phyloP scores from a whole-genome alignment of 148 eudicot species.

The Pouteria glomerata region DNA sequence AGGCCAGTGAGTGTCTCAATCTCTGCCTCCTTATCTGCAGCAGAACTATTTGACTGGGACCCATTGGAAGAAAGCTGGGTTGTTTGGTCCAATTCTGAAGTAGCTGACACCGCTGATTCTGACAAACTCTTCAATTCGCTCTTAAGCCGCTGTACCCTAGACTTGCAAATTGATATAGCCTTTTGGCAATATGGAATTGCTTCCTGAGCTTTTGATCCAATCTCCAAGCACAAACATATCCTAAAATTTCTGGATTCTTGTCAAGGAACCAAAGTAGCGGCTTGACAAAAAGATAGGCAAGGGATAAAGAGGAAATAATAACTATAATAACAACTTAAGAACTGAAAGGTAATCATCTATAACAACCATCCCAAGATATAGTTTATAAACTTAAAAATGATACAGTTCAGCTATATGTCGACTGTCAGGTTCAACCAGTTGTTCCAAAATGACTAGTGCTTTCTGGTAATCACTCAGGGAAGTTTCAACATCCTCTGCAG shows the following conservation, averaged over 20 bases:
- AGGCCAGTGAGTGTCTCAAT: slow-evolving; percentile 61
- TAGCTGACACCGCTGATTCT: slow-evolving; percentile 24
- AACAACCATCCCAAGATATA: not conserved
- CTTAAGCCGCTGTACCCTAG: slow-evolving; percentile 58
- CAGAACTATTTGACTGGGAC: slow-evolving; percentile 28
- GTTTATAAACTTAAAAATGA: slow-evolving; percentile 34
- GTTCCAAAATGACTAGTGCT: slow-evolving; percentile 78
- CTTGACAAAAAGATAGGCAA: not conserved
- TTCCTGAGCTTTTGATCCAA: slow-evolving; percentile 71
- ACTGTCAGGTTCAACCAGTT: slow-evolving; percentile 76
- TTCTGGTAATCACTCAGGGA: slow-evolving; percentile 83
- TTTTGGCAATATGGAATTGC: slow-evolving; percentile 89
- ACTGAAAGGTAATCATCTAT: not conserved
- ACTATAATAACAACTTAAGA: not conserved
- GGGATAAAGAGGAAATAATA: not conserved
- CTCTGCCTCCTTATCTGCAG: slow-evolving; percentile 51
- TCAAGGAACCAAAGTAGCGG: slow-evolving; percentile 39
- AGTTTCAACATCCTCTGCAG: slow-evolving; percentile 90
- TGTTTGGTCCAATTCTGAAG: slow-evolving; percentile 29
- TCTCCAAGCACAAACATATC: slow-evolving; percentile 79
- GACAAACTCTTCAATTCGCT: slow-evolving; percentile 41
- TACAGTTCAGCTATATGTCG: slow-evolving; percentile 88
- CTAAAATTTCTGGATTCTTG: slow-evolving; percentile 69
- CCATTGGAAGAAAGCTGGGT: slow-evolving; percentile 34
- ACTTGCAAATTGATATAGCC: slow-evolving; percentile 78